Evolutionary conservation across 2,329 filamentous ascomycete genomes (phyloP).

Genomic region (Fusarium begoniae): DNA sequence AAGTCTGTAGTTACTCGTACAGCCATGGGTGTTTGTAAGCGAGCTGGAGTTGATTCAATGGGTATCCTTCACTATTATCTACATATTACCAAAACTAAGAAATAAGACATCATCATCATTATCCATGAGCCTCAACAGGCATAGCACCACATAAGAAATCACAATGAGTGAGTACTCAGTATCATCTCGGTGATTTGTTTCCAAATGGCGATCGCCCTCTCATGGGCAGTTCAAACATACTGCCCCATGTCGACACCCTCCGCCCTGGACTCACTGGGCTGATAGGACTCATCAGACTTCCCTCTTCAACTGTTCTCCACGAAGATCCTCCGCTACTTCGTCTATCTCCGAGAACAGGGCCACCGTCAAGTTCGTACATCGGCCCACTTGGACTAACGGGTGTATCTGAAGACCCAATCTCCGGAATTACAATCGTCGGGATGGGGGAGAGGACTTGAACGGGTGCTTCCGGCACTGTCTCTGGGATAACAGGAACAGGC

Average conservation of each 20-base stretch:
- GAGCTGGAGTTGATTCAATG: background rate
- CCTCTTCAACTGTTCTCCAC: background rate
- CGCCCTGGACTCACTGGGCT: conserved; percentile 17
- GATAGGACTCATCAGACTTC: background rate
- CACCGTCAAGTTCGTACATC: background rate
- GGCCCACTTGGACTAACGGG: background rate
- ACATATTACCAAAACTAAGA: background rate
- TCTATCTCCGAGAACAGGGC: background rate
- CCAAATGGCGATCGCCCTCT: conserved; percentile 1
- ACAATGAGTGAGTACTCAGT: background rate
- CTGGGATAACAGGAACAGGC: background rate
- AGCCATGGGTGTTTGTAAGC: background rate
- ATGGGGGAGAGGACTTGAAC: background rate
- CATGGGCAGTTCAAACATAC: conserved; percentile 7
- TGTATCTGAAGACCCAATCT: conserved; percentile 11
- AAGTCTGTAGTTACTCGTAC: background rate
- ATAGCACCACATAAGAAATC: background rate
- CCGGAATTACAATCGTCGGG: background rate
- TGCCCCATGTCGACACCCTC: conserved; percentile 5
- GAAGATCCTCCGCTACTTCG: conserved; percentile 30
- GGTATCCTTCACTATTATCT: conserved; percentile 20
- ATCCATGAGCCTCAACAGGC: conserved; percentile 1
- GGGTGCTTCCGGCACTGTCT: background rate
- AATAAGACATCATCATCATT: conserved; percentile 29
- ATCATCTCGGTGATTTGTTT: background rate